phyloP scores from a whole-genome alignment of 108 stramenopile species.

The Nitzschia palea region DNA sequence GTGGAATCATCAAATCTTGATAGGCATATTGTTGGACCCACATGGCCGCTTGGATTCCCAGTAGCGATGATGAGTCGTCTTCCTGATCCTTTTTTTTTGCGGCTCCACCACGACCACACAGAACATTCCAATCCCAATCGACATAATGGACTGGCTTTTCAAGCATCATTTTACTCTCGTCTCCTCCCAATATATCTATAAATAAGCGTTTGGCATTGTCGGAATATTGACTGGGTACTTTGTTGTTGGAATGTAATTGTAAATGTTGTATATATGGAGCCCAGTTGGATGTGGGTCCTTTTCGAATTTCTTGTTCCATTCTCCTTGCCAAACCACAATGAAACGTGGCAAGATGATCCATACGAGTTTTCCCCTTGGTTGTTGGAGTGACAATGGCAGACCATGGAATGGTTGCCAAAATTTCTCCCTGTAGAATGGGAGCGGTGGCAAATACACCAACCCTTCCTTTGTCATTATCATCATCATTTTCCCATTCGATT shows the following conservation, averaged over 20 bases:
- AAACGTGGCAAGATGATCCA: conserved; percentile 9
- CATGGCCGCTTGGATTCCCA: conserved; percentile 19
- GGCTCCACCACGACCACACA: background rate
- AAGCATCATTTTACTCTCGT: background rate
- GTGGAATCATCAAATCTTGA: conserved; percentile 19
- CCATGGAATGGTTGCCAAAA: conserved; percentile 33
- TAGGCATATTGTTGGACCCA: conserved; percentile 17
- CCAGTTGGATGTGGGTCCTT: background rate
- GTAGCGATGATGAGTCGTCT: background rate
- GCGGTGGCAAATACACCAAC: conserved; percentile 1
- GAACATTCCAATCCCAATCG: conserved; percentile 3
- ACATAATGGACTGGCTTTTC: background rate
- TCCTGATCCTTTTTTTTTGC: background rate
- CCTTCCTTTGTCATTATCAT: background rate
- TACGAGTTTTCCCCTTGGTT: background rate
- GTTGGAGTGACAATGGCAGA: background rate
- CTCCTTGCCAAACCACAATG: background rate
- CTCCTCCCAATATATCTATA: background rate
- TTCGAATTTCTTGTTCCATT: background rate
- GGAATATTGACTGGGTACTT: conserved; percentile 1
- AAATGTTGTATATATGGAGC: conserved; percentile 2
- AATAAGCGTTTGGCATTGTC: background rate
- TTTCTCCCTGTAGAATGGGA: background rate
- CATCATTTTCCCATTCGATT: background rate
- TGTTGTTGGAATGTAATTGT: background rate